A percentile compares a stretch with the other conserved stretches of the same genome.
Conservation (phyloP, 352 stramenopile species). For the Pythium guiyangense region DNA sequence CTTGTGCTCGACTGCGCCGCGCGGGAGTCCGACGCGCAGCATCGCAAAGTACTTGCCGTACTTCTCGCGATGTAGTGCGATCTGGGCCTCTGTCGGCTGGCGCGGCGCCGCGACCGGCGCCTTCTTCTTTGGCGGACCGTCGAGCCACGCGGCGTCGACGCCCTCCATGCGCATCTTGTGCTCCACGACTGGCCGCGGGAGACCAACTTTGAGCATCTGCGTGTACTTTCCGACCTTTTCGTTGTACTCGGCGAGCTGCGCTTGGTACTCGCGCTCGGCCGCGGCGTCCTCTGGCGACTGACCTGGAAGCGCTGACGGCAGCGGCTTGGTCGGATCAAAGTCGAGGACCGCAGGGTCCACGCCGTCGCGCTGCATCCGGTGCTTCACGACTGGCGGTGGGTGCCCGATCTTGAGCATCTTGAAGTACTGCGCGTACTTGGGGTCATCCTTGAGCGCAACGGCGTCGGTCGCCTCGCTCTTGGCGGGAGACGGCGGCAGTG, state of each 20-base stretch:
- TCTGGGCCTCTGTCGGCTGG: constrained; percentile 39
- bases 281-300: constrained; percentile 22
- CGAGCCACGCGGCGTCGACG: constrained; percentile 55
- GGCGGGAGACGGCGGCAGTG: constrained; percentile 1
- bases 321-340: constrained; percentile 50
- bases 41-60: constrained; percentile 86
- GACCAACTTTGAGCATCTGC: constrained; percentile 78
- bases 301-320: constrained; percentile 18
- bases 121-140: constrained; percentile 44
- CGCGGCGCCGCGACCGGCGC: constrained; percentile 16
- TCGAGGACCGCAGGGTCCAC: constrained; percentile 61
- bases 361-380: constrained; percentile 71
- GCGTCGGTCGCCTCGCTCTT: constrained; percentile 18
- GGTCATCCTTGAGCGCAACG: constrained; percentile 56
- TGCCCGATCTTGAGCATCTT: constrained; percentile 81
- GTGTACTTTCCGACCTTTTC: constrained; percentile 64
- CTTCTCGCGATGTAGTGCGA: constrained; percentile 55
- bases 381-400: constrained; percentile 55
- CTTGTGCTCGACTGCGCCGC: constrained; percentile 80
- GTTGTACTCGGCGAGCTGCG: constrained; percentile 56
- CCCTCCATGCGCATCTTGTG: constrained; percentile 86
- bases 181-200: constrained; percentile 59
- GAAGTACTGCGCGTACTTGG: constrained; percentile 72
- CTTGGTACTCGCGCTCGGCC: constrained; percentile 43
- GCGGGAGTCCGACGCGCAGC: constrained; percentile 69